These are phyloP conservation scores for Amaranthus cruentus DNA, from an alignment of 148 eudicot genomes.

Conservation along the genomic window DNA sequence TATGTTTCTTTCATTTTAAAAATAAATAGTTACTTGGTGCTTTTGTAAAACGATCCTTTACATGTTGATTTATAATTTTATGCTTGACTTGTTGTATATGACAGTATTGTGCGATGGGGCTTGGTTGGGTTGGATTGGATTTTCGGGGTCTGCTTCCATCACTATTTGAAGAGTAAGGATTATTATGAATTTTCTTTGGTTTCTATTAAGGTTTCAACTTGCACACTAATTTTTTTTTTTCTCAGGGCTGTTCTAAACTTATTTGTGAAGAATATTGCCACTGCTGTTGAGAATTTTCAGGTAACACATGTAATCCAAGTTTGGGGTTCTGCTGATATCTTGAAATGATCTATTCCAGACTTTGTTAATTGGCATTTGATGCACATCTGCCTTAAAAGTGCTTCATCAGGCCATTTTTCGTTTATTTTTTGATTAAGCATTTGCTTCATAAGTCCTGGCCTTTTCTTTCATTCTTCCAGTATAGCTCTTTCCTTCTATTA, in stretches of 20 bases:
- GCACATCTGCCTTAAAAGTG: background rate
- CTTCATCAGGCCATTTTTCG: background rate
- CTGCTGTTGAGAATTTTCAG: conserved; percentile 96
- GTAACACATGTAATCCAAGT: conserved; percentile 30
- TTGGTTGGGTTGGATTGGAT: conserved; percentile 98
- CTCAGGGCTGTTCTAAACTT: conserved; percentile 90
- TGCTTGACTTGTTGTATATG: conserved; percentile 22
- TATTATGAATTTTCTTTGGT: background rate
- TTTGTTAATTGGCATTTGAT: background rate
- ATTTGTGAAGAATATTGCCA: conserved; percentile 68
- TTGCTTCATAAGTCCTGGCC: background rate
- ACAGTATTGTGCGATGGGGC: conserved; percentile 97
- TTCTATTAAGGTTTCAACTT: background rate
- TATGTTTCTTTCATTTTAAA: background rate
- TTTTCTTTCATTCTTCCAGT: background rate
- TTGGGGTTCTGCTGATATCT: background rate
- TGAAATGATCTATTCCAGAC: background rate
- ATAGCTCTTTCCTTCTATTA: background rate
- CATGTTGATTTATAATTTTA: conserved; percentile 2
- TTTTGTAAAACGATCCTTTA: background rate
- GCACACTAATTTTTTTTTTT: conserved; percentile 24
- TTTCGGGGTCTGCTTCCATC: conserved; percentile 97
- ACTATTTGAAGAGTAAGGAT: conserved; percentile 86
- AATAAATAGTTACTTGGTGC: background rate
- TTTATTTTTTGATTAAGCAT: background rate